phyloP scores from a whole-genome alignment of 768 basidiomycete genomes.

The Mycena kentingensis region DNA sequence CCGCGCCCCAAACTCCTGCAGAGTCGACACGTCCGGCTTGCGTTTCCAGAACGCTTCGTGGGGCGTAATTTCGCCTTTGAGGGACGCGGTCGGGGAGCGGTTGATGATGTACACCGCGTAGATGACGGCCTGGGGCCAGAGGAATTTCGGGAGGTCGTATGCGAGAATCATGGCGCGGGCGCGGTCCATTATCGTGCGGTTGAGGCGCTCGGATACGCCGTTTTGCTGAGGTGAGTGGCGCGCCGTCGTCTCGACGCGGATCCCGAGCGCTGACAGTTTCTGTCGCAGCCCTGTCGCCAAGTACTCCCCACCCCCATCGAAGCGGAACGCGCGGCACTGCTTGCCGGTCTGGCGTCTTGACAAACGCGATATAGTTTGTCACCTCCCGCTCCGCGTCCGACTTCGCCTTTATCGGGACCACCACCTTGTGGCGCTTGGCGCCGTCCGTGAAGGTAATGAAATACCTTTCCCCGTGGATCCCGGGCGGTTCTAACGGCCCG shows the following conservation, averaged over 20 bases:
- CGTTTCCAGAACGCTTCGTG: slow-evolving; percentile 18
- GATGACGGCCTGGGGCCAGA: no score
- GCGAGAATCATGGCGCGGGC: slow-evolving; percentile 24
- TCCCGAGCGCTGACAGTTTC: slow-evolving; percentile 23
- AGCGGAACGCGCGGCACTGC: slow-evolving; percentile 10
- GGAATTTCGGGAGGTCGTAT: slow-evolving; percentile 13
- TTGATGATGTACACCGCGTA: no score
- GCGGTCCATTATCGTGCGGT: slow-evolving; percentile 23
- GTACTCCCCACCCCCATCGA: slow-evolving; percentile 17
- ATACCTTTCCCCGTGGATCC: slow-evolving; percentile 11
- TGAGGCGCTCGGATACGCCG: no score
- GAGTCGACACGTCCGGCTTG: slow-evolving; percentile 19
- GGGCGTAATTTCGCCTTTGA: slow-evolving; percentile 8
- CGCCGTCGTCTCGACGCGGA: slow-evolving; percentile 23
- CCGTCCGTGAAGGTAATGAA: slow-evolving; percentile 17
- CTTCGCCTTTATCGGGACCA: slow-evolving; percentile 6
- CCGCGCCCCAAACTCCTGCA: neutral
- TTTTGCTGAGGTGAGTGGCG: slow-evolving; percentile 33
- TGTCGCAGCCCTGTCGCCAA: neutral
- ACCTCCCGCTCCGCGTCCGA: slow-evolving; percentile 14
- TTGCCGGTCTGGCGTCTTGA: slow-evolving; percentile 26
- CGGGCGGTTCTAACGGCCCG: slow-evolving; percentile 16
- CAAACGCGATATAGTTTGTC: slow-evolving; percentile 17
- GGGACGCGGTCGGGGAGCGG: neutral
- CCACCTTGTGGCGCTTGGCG: neutral